Evolutionary conservation across 768 basidiomycete species (phyloP), one percentile per base, ranked within the genome.

Genomic region (Tulasnella sp.): DNA sequence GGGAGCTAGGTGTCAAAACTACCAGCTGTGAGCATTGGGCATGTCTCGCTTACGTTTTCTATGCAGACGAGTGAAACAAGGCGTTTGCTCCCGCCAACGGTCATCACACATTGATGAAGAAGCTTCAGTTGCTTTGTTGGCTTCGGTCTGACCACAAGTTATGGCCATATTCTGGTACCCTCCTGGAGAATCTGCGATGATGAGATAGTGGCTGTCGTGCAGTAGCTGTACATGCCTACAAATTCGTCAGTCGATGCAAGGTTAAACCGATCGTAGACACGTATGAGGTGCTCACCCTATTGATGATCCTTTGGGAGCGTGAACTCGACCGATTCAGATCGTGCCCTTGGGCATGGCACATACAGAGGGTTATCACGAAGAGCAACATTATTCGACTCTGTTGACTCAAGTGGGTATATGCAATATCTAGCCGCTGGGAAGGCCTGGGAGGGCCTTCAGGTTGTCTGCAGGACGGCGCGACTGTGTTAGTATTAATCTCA

Each of bases 51-150:
- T 4, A 56, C 55, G 21, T 43, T 19, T n/a, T 59, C 48, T 7
- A 42, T 50, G 9, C 24, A 30, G 19, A 27, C 58, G 26, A 59
- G n/a, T 0, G 75, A 74, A 19, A 83, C 64, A 68, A 78, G 73
- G 1, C 76, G 74, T 61, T 74, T 78, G 9, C 70, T 67, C 64
- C 82, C 80, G 48, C 83, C 80, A 60, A 75, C 80, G 0, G 81
- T 72, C 3, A 82, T 54, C 8, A 77, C n/a, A 47, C 73, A 71
- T 71, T 66, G 0, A 78, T 80, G 15, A 80, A 71, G 64, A 15
- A 15, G 15, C 15, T 15, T 38, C 15, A 38, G 34, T 76, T 80
- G 58, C 77, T 75, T 5, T 71, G 72, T 56, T 73, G 66, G 0
- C 19, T 29, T 51, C 75, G 58, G 5, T 15, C 34, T 38, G 5